A percentile compares a stretch with the other conserved stretches of the same genome.
phyloP scores from a whole-genome alignment of 495 filamentous ascomycete species.

The Xylaria scruposa region DNA sequence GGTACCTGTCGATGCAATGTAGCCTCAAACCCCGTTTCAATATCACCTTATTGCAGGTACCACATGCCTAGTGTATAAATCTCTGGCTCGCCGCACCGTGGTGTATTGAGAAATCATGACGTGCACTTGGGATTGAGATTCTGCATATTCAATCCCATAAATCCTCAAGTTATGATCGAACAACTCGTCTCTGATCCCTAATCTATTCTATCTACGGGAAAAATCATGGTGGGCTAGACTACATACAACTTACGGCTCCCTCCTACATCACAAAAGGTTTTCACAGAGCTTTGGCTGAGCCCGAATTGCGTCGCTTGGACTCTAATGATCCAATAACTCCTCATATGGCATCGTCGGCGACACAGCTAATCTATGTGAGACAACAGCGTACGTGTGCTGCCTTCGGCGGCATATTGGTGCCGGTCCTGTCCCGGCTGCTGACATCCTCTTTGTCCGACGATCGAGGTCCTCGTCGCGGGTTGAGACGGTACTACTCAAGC shows the following conservation, averaged over 20 bases:
- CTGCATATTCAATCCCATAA: not conserved
- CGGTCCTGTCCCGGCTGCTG: constrained; percentile 12
- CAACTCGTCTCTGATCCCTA: not conserved
- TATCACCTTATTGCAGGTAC: constrained; percentile 9
- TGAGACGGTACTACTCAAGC: not conserved
- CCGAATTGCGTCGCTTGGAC: not conserved
- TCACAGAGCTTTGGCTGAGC: not conserved
- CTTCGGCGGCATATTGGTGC: not conserved
- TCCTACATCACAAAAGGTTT: not conserved
- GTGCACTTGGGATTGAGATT: not conserved
- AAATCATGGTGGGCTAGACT: not conserved
- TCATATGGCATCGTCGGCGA: not conserved
- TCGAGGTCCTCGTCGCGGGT: not conserved
- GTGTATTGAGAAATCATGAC: not conserved
- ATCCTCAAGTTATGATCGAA: not conserved
- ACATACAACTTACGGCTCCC: not conserved
- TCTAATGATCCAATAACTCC: not conserved
- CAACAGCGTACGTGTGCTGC: constrained; percentile 3
- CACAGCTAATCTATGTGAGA: not conserved
- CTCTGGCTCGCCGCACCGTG: not conserved
- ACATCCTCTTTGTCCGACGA: constrained; percentile 3
- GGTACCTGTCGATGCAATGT: constrained; percentile 17
- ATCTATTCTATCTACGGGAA: not conserved
- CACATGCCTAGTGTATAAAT: constrained; percentile 1
- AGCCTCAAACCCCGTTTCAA: constrained; percentile 3